Conservation (phyloP, 2,329 filamentous ascomycete genomes). For the Ceratocystis diversiconidia region DNA sequence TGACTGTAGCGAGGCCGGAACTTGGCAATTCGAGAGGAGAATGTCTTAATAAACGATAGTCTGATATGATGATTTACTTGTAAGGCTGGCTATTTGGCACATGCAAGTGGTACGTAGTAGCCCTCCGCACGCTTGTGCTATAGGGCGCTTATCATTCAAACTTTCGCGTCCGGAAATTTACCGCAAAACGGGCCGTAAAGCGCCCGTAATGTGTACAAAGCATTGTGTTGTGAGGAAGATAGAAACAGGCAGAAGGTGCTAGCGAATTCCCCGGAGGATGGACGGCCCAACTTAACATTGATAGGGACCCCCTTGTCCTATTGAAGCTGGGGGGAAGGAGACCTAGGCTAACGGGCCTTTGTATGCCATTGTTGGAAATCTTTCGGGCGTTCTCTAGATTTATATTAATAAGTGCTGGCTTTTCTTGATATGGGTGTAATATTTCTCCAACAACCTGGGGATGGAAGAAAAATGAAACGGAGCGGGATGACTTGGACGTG, state of each 20-base stretch:
- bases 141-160: not conserved
- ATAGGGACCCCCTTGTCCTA: not conserved
- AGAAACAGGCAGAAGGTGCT: not conserved
- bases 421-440: no score
- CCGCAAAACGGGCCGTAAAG: slow-evolving; percentile 7
- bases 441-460: no score
- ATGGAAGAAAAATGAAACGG: no score
- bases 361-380: not conserved
- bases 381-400: not conserved
- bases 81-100: not conserved
- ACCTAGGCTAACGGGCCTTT: not conserved
- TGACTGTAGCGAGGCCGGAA: not conserved
- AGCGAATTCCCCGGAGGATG: not conserved
- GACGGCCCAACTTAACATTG: not conserved
- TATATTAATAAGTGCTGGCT: no score
- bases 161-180: slow-evolving; percentile 2
- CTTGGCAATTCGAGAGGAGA: no score
- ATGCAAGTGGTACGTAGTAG: not conserved
- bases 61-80: not conserved
- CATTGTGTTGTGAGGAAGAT: not conserved
- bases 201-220: not conserved
- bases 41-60: not conserved
- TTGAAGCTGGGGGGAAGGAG: not conserved
- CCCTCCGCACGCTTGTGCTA: not conserved
- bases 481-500: no score